Conservation (phyloP, 1,284 basidiomycete species). For the Polyporus tsugae region DNA sequence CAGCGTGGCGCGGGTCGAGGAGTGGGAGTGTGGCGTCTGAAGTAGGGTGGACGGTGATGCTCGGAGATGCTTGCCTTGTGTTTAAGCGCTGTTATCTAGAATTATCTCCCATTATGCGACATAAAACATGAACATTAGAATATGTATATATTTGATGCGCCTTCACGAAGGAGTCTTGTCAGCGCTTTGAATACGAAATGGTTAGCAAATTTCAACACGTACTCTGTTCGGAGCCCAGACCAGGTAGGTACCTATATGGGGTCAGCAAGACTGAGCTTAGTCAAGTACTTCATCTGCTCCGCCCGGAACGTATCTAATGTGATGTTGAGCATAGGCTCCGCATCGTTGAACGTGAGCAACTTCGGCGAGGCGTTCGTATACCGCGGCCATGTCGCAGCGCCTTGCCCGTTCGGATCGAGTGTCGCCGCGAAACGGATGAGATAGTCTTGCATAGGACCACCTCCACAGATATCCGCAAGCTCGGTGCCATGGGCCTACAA, state of each 20-base stretch:
- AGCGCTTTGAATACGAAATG: no score
- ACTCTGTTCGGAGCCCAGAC: not conserved
- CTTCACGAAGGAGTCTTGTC: no score
- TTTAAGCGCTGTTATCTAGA: no score
- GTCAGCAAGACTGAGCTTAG: conserved; percentile 17
- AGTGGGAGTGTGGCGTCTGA: not conserved
- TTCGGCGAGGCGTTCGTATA: conserved; percentile 49
- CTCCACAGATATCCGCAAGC: conserved; percentile 26
- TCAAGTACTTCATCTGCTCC: conserved; percentile 37
- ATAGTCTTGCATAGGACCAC: conserved; percentile 28
- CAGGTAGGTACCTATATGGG: conserved; percentile 16
- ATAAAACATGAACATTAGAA: no score
- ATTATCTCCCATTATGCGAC: no score
- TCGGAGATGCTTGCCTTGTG: no score
- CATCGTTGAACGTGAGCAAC: conserved; percentile 56
- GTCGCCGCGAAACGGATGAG: conserved; percentile 30
- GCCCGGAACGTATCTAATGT: conserved; percentile 51
- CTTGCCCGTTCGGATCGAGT: conserved; percentile 46
- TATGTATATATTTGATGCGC: no score
- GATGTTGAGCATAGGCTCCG: conserved; percentile 43
- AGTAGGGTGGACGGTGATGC: not conserved
- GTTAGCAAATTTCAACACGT: not conserved
- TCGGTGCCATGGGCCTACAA: conserved; percentile 26
- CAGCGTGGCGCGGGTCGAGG: no score
- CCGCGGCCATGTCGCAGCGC: conserved; percentile 53